Evolutionary conservation across 495 filamentous ascomycete species (phyloP).

Genomic region (Penicillium subrubescens): DNA sequence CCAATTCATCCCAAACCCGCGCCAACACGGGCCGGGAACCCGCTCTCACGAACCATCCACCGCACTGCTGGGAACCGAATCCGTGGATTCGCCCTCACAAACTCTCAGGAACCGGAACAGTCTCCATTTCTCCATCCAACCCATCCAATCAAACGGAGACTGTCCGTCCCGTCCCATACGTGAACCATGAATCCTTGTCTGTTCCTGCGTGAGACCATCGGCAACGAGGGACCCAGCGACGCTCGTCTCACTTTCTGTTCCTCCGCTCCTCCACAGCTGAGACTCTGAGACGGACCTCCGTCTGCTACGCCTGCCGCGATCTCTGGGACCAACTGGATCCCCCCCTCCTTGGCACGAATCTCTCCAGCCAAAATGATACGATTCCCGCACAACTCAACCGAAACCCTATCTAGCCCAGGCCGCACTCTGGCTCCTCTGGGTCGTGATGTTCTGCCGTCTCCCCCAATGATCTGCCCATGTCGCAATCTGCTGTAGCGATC

Average conservation of each 20-base stretch:
- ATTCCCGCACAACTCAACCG: conserved; percentile 12
- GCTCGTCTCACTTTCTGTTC: not conserved
- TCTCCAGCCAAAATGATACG: conserved; percentile 2
- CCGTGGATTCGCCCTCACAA: conserved; percentile 13
- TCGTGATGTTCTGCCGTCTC: not conserved
- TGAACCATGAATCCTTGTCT: not conserved
- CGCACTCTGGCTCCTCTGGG: not conserved
- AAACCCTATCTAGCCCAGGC: conserved; percentile 22
- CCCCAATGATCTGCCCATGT: not conserved
- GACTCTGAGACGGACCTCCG: conserved; percentile 8
- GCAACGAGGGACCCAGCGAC: not conserved
- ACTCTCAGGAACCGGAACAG: conserved; percentile 11
- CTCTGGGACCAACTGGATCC: conserved; percentile 1
- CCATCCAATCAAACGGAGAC: conserved; percentile 26
- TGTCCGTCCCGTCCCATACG: not conserved
- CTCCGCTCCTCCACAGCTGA: not conserved
- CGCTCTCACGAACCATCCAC: conserved; percentile 17
- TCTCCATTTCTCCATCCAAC: not conserved
- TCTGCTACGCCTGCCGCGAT: not conserved
- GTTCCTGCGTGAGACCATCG: not conserved
- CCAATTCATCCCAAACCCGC: not conserved
- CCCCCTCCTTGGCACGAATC: not conserved
- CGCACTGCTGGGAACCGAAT: conserved; percentile 12
- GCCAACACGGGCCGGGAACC: conserved; percentile 9
- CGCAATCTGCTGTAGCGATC: not conserved